Conservation (phyloP, 768 basidiomycete species). For the Atractiella rhizophila region DNA sequence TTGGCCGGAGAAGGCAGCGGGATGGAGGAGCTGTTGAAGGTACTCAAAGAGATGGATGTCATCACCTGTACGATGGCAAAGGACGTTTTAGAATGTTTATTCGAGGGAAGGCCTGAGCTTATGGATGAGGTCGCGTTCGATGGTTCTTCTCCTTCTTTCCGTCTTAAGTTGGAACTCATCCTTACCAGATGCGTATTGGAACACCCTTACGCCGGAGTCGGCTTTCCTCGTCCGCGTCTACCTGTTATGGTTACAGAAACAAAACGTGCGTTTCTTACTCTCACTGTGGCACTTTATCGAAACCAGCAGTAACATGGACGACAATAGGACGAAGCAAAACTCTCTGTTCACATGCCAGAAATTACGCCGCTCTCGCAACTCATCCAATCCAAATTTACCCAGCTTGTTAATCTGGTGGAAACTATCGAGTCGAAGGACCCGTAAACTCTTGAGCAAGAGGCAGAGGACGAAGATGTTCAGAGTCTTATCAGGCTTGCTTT, state of each 20-base stretch:
- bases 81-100: constrained; percentile 47
- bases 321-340: constrained; percentile 30
- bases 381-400: constrained; percentile 47
- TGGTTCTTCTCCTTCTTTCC: constrained; percentile 26
- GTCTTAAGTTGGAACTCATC: not conserved
- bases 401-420: constrained; percentile 30
- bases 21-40: constrained; percentile 18
- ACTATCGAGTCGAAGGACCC: constrained; percentile 14
- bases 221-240: constrained; percentile 63
- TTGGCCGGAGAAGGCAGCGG: not conserved
- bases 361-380: constrained; percentile 55
- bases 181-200: constrained; percentile 46
- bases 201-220: constrained; percentile 39
- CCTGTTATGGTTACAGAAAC: constrained; percentile 42
- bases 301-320: constrained; percentile 17
- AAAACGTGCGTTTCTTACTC: constrained; percentile 19
- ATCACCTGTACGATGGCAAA: constrained; percentile 36
- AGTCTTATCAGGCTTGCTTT: constrained; percentile 35
- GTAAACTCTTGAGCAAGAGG: constrained; percentile 13
- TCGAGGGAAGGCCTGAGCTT: constrained; percentile 38
- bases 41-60: constrained; percentile 20
- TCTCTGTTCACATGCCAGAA: constrained; percentile 55
- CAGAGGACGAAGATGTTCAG: constrained; percentile 26
- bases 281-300: not conserved
- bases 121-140: constrained; percentile 43